phyloP scores from a whole-genome alignment of 2,329 filamentous ascomycete genomes.

The Colletotrichum gloeosporioides region DNA sequence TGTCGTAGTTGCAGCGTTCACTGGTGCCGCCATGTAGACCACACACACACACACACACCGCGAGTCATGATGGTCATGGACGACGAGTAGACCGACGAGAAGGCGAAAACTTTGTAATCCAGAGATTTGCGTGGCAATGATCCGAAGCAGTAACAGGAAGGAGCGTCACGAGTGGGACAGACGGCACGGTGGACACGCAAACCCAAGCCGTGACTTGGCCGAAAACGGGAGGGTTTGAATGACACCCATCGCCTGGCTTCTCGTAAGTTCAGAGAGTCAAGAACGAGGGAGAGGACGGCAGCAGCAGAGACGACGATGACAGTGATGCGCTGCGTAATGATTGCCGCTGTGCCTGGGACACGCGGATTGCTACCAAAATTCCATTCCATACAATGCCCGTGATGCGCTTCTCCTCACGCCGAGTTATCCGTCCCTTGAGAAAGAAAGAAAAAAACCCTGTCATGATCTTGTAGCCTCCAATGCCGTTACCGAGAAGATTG shows the following conservation, averaged over 20 bases:
- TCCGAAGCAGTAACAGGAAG: background rate
- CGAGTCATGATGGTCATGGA: background rate
- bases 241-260: background rate
- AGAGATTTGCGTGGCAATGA: background rate
- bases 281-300: background rate
- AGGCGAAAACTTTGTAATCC: background rate
- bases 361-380: slow-evolving; percentile 2
- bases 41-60: background rate
- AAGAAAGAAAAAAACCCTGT: background rate
- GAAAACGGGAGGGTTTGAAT: background rate
- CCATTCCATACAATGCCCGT: slow-evolving; percentile 17
- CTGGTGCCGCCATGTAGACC: background rate
- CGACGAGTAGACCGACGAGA: background rate
- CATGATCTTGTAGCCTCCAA: background rate
- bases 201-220: background rate
- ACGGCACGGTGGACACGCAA: background rate
- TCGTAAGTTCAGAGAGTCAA: background rate
- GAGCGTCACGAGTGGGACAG: background rate
- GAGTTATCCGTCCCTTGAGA: background rate
- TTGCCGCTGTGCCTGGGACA: slow-evolving; percentile 13
- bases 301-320: background rate
- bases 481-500: background rate
- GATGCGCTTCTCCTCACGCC: slow-evolving; percentile 11
- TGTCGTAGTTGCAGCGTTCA: background rate
- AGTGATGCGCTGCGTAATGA: background rate